Base-by-base conservation (phyloP, 768 basidiomycete genomes). In the Hirschioporus abietinus region DNA sequence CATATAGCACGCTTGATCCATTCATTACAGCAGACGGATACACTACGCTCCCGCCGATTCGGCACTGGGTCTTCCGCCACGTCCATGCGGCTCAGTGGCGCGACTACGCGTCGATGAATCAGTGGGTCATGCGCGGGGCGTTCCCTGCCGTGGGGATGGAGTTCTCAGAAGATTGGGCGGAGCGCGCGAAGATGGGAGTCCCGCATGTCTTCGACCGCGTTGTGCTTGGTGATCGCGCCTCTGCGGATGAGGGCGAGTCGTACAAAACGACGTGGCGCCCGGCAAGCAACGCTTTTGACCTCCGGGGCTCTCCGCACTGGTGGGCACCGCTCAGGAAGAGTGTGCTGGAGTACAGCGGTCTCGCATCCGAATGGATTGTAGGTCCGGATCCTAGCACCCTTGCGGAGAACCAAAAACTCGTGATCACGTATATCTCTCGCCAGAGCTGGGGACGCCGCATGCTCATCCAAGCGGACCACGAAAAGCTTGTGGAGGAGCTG, bases 401-500 rank as follows among this genome's bases (percentile, higher is more conserved):
- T 23, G 72, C 71, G 20, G 68, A 71, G 24, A 78, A 77, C 36
- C 77, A 77, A 35, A 86, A 71, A 63, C 91, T 90, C 0, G 95
- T 98, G 26, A 94, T 98, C 77, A 96, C 95, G 12, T 98, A 98
- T 72, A 84, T 97, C 67, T 93, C 90, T 10, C 84, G 95, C 3
- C 95, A 98, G 74, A 86, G 82, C 1, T 98, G 95, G 95, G 90
- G 88, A 20, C 79, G 95, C 59, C 83, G 95, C 24, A 96, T 90
- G 88, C 76, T 98, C 65, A 84, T 85, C 35, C 83, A 81, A 34
- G 84, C 85, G 66, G 84, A 95, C 72, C 94, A 98, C 74, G 89
- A 94, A 2, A 83, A 78, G 64, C 84, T 98, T 10, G 93, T 97
- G 0, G 71, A 79, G 66, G 92, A 90, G 73, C 77, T 98, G n/a